Evolutionary conservation across 2,329 filamentous ascomycete species (phyloP).

Genomic region (Colletotrichum brevisporum): DNA sequence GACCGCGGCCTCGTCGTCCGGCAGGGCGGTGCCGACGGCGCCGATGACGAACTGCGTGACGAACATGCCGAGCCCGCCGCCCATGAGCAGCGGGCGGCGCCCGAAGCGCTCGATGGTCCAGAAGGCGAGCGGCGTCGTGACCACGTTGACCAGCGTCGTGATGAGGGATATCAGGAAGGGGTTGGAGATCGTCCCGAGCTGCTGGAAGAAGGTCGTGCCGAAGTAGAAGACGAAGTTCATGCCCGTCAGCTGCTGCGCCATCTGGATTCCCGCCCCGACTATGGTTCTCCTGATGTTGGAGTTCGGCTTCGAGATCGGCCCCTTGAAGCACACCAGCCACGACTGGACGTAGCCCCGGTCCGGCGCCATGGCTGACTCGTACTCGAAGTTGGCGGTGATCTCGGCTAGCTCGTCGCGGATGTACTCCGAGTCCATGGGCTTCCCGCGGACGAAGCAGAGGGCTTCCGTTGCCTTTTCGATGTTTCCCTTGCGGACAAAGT

Average conservation of each 20-base stretch:
- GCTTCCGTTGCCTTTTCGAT: conserved; percentile 71
- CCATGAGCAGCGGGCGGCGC: conserved; percentile 76
- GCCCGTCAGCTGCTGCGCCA: conserved; percentile 68
- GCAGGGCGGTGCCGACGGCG: conserved; percentile 65
- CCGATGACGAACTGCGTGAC: conserved; percentile 79
- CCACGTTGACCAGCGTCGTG: conserved; percentile 68
- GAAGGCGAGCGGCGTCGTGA: conserved; percentile 37
- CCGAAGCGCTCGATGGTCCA: conserved; percentile 42
- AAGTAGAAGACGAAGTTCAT: conserved; percentile 84
- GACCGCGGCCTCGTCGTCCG: conserved; percentile 52
- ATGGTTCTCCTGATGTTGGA: conserved; percentile 71
- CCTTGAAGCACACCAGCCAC: conserved; percentile 72
- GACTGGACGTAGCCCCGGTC: conserved; percentile 67
- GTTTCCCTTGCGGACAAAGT: conserved; percentile 77
- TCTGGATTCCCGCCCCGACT: conserved; percentile 69
- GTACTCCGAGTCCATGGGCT: conserved; percentile 74
- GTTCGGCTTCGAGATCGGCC: conserved; percentile 68
- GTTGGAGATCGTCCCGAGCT: conserved; percentile 74
- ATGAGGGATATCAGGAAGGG: conserved; percentile 81
- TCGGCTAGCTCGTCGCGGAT: conserved; percentile 80
- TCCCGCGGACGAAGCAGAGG: conserved; percentile 74
- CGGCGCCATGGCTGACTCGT: conserved; percentile 74
- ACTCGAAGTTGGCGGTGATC: conserved; percentile 81
- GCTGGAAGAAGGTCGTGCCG: conserved; percentile 79
- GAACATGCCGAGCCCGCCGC: conserved; percentile 79